Evolutionary conservation across 257 asterid genomes (phyloP), one percentile per base, ranked within the genome.

Genomic region (Apocynum venetum): DNA sequence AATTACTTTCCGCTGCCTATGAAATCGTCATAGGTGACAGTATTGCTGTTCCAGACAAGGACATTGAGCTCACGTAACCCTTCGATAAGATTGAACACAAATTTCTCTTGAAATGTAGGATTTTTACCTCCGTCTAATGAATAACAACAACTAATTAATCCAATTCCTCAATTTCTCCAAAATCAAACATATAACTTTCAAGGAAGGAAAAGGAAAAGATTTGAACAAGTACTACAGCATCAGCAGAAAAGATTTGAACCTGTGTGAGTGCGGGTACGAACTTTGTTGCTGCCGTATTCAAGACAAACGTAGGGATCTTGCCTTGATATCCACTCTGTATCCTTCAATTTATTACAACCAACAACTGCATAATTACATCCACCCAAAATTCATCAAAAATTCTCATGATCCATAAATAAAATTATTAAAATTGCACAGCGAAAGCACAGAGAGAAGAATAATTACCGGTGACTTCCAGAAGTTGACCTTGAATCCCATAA

Each of bases 31-130:
- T 56, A 80, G 59, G 89, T 87, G 64, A 93, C 14, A 57, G 98
- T 88, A 86, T 95, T 95, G 87, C 99, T 93, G 87, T 95, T 95
- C 96, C 96, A 95, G 3, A 95, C 98, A 17, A 84, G 75, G 76
- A 86, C 90, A 72, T 80, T 80, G 12, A 93, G 8, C 84, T 96
- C 98, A 68, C 91, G 70, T 80, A 96, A 60, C 74, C 97, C 99
- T 86, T 96, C 98, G 64, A 96, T 89, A 82, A 96, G 81, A n/a
- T 85, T 84, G 77, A 96, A 91, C 82, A 86, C 87, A 76, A 96
- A 96, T 84, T 90, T 96, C 96, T 91, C 97, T 86, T 96, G 98
- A 85, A 95, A 95, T n/a, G 91, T 92, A 25, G 98, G 98, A 44
- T 89, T 90, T 79, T 91, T 95, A 10, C 96, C 97, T 71, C 99